Evolutionary conservation across 2,329 filamentous ascomycete genomes (phyloP).

Genomic region (Penicillium sp.): DNA sequence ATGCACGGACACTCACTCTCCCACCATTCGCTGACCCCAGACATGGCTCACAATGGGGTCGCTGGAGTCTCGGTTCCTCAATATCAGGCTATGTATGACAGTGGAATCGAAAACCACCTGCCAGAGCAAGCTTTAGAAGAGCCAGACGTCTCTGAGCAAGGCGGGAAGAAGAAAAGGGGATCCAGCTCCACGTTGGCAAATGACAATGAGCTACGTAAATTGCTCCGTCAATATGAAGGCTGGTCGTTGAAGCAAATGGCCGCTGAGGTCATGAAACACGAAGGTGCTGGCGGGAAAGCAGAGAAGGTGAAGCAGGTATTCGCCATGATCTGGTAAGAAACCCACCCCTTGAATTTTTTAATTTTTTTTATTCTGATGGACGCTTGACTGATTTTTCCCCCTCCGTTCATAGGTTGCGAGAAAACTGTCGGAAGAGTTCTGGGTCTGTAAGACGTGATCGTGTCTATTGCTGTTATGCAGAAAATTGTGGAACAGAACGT

Average conservation of each 20-base stretch:
- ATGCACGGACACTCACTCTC: conserved; percentile 36
- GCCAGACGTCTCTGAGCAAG: conserved; percentile 46
- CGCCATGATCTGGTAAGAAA: conserved; percentile 51
- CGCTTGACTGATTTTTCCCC: not conserved
- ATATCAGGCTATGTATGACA: conserved; percentile 43
- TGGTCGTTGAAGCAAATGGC: conserved; percentile 50
- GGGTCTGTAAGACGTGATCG: conserved; percentile 83
- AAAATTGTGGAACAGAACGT: conserved; percentile 85
- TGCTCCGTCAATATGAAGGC: conserved; percentile 49
- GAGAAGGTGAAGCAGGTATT: conserved; percentile 55
- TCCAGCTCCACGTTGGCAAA: conserved; percentile 51
- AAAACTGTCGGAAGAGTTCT: conserved; percentile 48
- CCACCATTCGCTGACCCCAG: conserved; percentile 37
- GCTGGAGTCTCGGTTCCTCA: conserved; percentile 35
- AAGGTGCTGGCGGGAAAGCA: conserved; percentile 50
- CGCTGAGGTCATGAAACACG: conserved; percentile 49
- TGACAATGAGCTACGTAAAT: conserved; percentile 49
- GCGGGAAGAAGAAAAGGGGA: conserved; percentile 47
- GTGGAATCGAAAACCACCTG: conserved; percentile 43
- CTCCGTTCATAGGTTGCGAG: conserved; percentile 40
- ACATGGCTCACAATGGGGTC: conserved; percentile 36
- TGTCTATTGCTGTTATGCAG: conserved; percentile 94
- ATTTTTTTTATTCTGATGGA: not conserved
- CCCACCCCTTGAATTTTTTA: not conserved
- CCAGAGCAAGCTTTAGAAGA: conserved; percentile 42